Evolutionary conservation across 768 basidiomycete genomes (phyloP), one percentile per base, ranked within the genome.

Genomic region (Kwoniella heveanensis): DNA sequence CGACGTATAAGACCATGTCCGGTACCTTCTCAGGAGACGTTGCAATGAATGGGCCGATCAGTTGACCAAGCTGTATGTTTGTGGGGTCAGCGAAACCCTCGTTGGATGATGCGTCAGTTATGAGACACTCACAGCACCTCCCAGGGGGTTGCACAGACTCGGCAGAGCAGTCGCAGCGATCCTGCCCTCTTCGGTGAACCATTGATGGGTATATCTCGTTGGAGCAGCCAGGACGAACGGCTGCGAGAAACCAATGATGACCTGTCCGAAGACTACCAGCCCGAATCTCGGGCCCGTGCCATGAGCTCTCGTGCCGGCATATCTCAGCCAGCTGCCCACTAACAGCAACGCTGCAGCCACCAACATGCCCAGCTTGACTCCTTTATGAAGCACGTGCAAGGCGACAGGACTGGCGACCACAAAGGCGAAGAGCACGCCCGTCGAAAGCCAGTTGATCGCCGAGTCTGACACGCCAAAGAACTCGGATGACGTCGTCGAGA

Each of bases 341-440:
- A 62, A 32, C 39, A 62, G 36, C 24, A 62, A 55, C 8, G 9
- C 39, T 2, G 50, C 26, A 5, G 60, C 50, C 26, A 49, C 22
- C 9, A 52, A 3, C 54, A 62, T 55, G 44, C 52, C 24, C 5
- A n/a, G 7, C 29, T 62, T 62, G 17, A 24, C 24, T 25, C 60
- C 58, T 52, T 21, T 37, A 26, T 62, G 54, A 25, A 62, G 26
- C 5, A 47, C 29, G 39, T 48, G 54, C n/a, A 62, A 49, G 1
- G 32, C 47, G 3, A 32, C 27, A 6, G 60, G 60, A 21, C 37
- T 46, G 13, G 60, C 52, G 12, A 55, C 52, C 5, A 62, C 52
- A 22, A 62, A 62, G 46, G 60, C 60, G 44, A 62, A 62, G 13
- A 62, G 30, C 17, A 62, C 54, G 54, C 60, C 53, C 25, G 60